phyloP scores from a whole-genome alignment of 768 basidiomycete genomes.

The Rhizopogon roseolus region DNA sequence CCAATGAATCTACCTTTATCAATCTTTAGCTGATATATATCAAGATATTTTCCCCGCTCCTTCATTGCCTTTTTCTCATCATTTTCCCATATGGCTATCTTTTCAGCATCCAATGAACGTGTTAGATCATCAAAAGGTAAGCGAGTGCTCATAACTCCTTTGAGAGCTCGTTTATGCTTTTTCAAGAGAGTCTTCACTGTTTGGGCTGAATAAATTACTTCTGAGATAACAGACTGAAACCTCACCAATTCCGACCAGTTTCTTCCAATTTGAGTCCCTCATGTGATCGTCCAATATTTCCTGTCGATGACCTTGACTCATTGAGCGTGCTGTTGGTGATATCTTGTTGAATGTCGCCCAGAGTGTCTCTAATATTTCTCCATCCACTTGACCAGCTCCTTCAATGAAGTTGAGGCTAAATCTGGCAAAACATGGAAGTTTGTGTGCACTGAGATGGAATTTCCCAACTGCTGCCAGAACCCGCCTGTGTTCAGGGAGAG shows the following conservation, averaged over 20 bases:
- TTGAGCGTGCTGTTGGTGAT: too few relatives aligned
- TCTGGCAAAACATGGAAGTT: too few relatives aligned
- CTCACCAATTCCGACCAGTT: slow-evolving; percentile 21
- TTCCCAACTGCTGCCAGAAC: too few relatives aligned
- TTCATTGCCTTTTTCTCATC: not conserved
- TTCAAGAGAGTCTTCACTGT: not conserved
- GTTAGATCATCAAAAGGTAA: too few relatives aligned
- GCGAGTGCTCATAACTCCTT: not conserved
- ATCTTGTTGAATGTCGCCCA: too few relatives aligned
- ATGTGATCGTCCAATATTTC: slow-evolving; percentile 28
- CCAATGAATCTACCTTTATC: slow-evolving; percentile 1
- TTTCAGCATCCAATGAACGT: not conserved
- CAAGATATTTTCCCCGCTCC: not conserved
- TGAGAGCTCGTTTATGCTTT: not conserved
- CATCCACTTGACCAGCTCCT: too few relatives aligned
- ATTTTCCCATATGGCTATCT: not conserved
- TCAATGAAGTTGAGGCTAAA: too few relatives aligned
- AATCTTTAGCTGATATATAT: slow-evolving; percentile 2
- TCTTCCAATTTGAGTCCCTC: slow-evolving; percentile 31
- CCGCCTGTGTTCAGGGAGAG: too few relatives aligned
- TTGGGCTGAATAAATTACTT: too few relatives aligned
- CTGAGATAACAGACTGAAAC: too few relatives aligned
- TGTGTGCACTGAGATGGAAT: too few relatives aligned
- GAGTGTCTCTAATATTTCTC: too few relatives aligned
- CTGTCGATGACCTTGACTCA: not conserved